Conservation (phyloP, 345 rosid species). For the Brassica cretica region DNA sequence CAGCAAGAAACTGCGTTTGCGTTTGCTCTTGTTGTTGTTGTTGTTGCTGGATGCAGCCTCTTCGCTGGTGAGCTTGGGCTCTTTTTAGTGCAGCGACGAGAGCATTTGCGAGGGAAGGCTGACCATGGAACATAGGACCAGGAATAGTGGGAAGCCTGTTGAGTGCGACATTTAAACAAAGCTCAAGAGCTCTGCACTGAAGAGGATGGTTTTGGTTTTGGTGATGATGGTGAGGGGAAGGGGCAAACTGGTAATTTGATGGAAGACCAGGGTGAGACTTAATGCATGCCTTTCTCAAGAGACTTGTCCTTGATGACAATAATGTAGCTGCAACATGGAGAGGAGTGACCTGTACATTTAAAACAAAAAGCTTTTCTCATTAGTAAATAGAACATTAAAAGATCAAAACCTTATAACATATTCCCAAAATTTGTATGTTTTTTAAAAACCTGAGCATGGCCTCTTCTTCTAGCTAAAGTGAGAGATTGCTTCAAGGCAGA, state of each 20-base stretch:
- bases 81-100: conserved; percentile 75
- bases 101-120: conserved; percentile 72
- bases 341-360: conserved; percentile 59
- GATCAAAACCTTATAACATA: neutral
- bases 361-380: conserved; percentile 4
- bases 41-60: conserved; percentile 59
- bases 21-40: conserved; percentile 44
- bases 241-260: conserved; percentile 43
- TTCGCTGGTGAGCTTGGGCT: conserved; percentile 81
- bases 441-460: conserved; percentile 77
- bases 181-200: conserved; percentile 75
- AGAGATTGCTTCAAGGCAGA: conserved; percentile 95
- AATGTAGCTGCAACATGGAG: conserved; percentile 82
- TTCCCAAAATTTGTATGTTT: neutral
- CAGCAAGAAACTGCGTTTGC: conserved; percentile 50
- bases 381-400: neutral
- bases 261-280: conserved; percentile 57
- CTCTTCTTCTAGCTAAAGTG: conserved; percentile 79
- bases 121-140: conserved; percentile 48
- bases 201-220: conserved; percentile 55
- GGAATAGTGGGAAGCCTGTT: conserved; percentile 67
- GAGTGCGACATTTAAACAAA: conserved; percentile 84
- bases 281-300: conserved; percentile 67
- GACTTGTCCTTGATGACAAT: conserved; percentile 54
- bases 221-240: conserved; percentile 35